Conservation (phyloP, 2,329 filamentous ascomycete genomes). For the Beauveria sp. region DNA sequence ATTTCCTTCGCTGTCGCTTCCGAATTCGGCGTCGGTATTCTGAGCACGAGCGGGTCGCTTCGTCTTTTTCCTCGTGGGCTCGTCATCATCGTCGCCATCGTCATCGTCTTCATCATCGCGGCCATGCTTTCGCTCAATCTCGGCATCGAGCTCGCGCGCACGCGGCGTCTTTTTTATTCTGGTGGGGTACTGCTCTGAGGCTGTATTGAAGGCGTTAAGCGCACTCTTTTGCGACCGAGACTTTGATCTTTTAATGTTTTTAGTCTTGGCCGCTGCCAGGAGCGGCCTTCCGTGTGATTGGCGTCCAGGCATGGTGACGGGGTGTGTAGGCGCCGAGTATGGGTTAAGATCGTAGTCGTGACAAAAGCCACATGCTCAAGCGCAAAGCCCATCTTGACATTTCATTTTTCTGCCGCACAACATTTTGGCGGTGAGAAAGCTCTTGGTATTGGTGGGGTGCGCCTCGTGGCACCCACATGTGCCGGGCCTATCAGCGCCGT, state of each 20-base stretch:
- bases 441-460: conserved; percentile 20
- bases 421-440: conserved; percentile 25
- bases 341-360: neutral
- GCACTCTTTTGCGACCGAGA: conserved; percentile 41
- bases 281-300: conserved; percentile 51
- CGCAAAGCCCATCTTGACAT: neutral
- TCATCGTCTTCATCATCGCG: conserved; percentile 38
- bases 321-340: neutral
- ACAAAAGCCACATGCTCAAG: neutral
- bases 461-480: conserved; percentile 3
- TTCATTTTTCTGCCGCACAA: conserved; percentile 23
- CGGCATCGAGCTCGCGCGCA: conserved; percentile 43
- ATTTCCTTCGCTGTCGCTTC: conserved; percentile 79
- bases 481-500: conserved; percentile 22
- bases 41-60: conserved; percentile 35
- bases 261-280: conserved; percentile 29
- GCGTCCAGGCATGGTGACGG: conserved; percentile 44
- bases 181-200: conserved; percentile 43
- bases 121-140: conserved; percentile 35
- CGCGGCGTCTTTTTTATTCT: conserved; percentile 41
- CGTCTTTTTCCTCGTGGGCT: conserved; percentile 34
- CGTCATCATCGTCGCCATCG: conserved; percentile 51
- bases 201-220: conserved; percentile 51
- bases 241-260: conserved; percentile 37
- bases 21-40: conserved; percentile 58